Evolutionary conservation across 2,329 filamentous ascomycete species (phyloP), one percentile per base, ranked within the genome.

Genomic region (Beauveria sp.): DNA sequence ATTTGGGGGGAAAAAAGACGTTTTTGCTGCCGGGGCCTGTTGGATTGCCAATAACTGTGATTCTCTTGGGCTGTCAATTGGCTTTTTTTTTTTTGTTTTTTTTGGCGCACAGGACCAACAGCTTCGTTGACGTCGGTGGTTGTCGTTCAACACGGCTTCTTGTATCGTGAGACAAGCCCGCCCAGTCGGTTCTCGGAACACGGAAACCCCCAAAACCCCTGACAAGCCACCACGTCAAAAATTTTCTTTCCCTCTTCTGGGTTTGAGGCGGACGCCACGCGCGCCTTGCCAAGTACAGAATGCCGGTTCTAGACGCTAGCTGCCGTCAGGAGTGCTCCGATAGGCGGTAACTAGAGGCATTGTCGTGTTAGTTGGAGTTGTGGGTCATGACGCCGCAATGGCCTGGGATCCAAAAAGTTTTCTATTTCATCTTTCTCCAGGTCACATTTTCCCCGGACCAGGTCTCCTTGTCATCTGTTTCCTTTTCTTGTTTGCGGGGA

Each of bases 261-360:
- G n/a, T 26, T 28, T 30, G 58, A 53, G 26, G 47, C 40, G 40
- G 28, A 60, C 58, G 58, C 58, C 58, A 60, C 50, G 20, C 20
- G 34, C 49, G 49, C 58, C 12, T 16, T 30, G 58, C 58, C 58
- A 60, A 60, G 58, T 46, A 52, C 49, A 10, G 40, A n/a, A 60
- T 47, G 58, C 58, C 58, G 58, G 38, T 60, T 54, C 50, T 60
- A 60, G 58, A 60, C 58, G 58, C 58, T 60, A 60, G 58, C 49
- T 60, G 58, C 58, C 58, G 58, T 28, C 58, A 53, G 28, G 49
- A 53, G 28, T 40, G 38, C 57, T 60, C 57, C 49, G 57, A 60
- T 60, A 53, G 49, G 57, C 49, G 47, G 57, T 12, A 16, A 20
- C 26, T 7, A 18, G 26, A 26, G 26, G 5, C 14, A 28, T 42